These are phyloP conservation scores for Mucor circinelloides DNA, from an alignment of 371 early-diverging fungal species.

Conservation along the genomic window DNA sequence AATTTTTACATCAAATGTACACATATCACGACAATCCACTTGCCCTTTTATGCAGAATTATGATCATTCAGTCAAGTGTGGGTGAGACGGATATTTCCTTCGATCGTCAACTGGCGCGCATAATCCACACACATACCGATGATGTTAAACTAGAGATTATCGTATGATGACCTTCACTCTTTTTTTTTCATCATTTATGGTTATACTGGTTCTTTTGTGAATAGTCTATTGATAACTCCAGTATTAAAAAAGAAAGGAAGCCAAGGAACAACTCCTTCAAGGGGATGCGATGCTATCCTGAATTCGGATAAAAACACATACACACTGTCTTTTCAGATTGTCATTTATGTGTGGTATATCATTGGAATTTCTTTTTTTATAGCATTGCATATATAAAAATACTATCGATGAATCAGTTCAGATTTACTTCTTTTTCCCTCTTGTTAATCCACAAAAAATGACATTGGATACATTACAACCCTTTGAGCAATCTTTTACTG, in stretches of 20 bases:
- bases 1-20: conserved; percentile 2
- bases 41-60: not conserved
- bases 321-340: not conserved
- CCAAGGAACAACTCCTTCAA: conserved; percentile 2
- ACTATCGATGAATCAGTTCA: too few relatives aligned
- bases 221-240: not conserved
- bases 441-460: conserved; percentile 2
- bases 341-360: not conserved
- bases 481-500: conserved; percentile 39
- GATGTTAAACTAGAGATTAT: not conserved
- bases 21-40: not conserved
- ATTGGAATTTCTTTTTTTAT: conserved; percentile 5
- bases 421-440: conserved; percentile 2
- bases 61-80: not conserved
- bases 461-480: conserved; percentile 34
- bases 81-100: not conserved
- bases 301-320: conserved; percentile 2
- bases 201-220: not conserved
- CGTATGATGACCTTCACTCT: not conserved
- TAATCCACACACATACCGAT: conserved; percentile 13
- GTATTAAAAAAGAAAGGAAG: not conserved
- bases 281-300: conserved; percentile 3
- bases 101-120: conserved; percentile 30
- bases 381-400: not conserved
- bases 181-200: not conserved